Conservation (phyloP, 2,329 filamentous ascomycete species). For the Xylaria sp. region DNA sequence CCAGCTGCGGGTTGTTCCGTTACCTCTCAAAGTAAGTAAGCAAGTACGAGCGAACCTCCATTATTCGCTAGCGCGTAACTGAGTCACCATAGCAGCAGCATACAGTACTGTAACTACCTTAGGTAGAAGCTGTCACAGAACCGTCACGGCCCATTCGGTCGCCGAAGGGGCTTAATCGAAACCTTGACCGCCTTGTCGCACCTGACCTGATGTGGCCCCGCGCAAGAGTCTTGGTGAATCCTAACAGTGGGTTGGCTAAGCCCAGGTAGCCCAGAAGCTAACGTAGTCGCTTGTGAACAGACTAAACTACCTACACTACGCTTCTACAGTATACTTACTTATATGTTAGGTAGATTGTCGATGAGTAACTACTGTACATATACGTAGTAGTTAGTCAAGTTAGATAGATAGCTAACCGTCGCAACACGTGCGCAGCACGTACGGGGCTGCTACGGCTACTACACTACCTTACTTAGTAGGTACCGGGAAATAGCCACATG, state of each 20-base stretch:
- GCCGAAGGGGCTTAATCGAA: constrained; percentile 19
- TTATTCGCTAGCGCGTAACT: not conserved
- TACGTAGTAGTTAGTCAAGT: too few relatives aligned
- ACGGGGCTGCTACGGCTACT: not conserved
- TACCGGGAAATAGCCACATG: not conserved
- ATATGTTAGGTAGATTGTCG: too few relatives aligned
- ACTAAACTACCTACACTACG: too few relatives aligned
- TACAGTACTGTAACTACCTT: too few relatives aligned
- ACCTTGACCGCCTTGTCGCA: constrained; percentile 33
- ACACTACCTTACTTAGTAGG: too few relatives aligned
- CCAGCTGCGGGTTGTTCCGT: constrained; percentile 24
- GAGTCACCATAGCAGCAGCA: not conserved
- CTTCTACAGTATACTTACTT: too few relatives aligned
- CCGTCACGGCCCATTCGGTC: not conserved
- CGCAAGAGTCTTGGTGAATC: constrained; percentile 25
- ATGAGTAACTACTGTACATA: too few relatives aligned
- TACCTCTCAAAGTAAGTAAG: too few relatives aligned
- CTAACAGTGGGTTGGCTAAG: constrained; percentile 31
- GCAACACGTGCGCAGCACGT: not conserved
- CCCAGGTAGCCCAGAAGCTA: constrained; percentile 6
- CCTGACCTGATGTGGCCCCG: constrained; percentile 21
- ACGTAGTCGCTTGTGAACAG: not conserved
- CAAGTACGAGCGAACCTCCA: not conserved
- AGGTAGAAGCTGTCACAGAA: not conserved
- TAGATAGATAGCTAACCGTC: constrained; percentile 3